A percentile compares a stretch with the other conserved stretches of the same genome.
Conservation (phyloP, 495 filamentous ascomycete genomes). For the Penicillium nucicola region DNA sequence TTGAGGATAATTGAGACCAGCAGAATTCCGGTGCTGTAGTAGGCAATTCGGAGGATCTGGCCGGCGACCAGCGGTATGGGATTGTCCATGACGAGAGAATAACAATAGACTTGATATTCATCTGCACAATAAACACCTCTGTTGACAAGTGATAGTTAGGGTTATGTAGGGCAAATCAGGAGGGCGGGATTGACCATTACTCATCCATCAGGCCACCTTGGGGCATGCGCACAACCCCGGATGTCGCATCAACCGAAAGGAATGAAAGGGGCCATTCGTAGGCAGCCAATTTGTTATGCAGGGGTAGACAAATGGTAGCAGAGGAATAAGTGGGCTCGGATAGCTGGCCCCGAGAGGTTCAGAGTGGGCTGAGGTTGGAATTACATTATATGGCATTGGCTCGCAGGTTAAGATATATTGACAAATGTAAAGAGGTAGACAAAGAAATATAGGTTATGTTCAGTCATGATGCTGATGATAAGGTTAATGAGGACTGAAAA, state of each 20-base stretch:
- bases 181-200: constrained; percentile 15
- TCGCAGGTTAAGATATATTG: not conserved
- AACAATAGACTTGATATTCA: not conserved
- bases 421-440: not conserved
- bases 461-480: not conserved
- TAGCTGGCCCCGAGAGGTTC: too few species aligned
- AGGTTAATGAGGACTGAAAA: not conserved
- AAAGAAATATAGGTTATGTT: not conserved
- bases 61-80: constrained; percentile 16
- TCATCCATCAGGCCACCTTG: constrained; percentile 16
- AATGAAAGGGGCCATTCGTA: not conserved
- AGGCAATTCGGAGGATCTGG: constrained; percentile 18
- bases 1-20: constrained; percentile 60
- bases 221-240: not conserved
- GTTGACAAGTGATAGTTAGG: not conserved
- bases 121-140: too few species aligned
- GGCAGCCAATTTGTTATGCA: constrained; percentile 2
- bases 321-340: not conserved
- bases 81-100: constrained; percentile 16
- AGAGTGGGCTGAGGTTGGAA: not conserved
- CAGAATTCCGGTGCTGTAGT: constrained; percentile 23
- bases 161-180: constrained; percentile 18
- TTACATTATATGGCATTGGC: not conserved
- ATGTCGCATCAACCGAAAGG: constrained; percentile 6
- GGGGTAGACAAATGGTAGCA: not conserved